These are phyloP conservation scores for Saraca asoca DNA, from an alignment of 331 rosid genomes.

Conservation along the genomic window DNA sequence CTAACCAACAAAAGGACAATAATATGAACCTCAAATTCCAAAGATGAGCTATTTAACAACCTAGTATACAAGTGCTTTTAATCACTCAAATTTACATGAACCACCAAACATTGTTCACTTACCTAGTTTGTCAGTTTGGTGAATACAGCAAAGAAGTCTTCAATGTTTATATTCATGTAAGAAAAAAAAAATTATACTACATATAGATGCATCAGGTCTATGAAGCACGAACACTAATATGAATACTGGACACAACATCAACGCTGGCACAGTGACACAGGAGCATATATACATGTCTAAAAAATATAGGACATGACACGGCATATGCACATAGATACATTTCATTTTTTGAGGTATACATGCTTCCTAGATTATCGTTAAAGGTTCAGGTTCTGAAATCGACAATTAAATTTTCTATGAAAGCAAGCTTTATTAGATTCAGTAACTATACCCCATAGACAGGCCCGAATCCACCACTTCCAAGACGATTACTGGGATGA, in stretches of 20 bases:
- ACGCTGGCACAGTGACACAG: too few species aligned
- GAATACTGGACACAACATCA: too few species aligned
- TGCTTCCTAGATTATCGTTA: not conserved
- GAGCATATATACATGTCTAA: too few species aligned
- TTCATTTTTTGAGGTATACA: too few species aligned
- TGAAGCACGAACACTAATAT: too few species aligned
- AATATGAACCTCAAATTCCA: constrained; percentile 15
- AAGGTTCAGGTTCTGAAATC: not conserved
- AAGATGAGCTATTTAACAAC: not conserved
- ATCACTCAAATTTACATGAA: not conserved
- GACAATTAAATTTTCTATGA: not conserved
- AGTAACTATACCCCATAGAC: constrained; percentile 73
- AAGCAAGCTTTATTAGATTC: constrained; percentile 21
- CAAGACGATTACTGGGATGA: constrained; percentile 62
- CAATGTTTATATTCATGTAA: not conserved
- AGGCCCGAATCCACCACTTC: constrained; percentile 98
- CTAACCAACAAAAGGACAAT: constrained; percentile 10
- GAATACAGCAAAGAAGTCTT: not conserved
- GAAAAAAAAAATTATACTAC: not conserved
- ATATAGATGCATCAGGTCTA: not conserved
- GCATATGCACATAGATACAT: too few species aligned
- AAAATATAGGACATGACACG: too few species aligned
- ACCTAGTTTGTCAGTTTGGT: constrained; percentile 1
- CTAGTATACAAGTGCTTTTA: not conserved
- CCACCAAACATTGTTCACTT: not conserved